Conservation (phyloP, 139 green algal species). For the Chlorella sp. region DNA sequence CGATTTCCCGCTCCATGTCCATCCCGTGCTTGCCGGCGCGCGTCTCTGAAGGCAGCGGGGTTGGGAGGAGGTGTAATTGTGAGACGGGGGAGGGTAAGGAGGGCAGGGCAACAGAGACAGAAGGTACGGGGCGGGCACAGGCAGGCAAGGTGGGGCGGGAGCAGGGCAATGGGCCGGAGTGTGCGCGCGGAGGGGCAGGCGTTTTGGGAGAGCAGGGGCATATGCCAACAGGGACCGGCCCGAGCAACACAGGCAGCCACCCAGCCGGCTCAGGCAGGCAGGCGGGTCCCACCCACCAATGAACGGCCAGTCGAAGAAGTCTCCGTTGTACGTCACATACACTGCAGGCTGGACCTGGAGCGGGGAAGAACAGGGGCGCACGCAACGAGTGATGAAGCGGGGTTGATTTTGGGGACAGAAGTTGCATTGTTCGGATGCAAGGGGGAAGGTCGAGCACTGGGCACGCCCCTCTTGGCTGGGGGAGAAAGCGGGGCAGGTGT, state of each 20-base stretch:
- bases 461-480: too few species aligned
- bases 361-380: too few species aligned
- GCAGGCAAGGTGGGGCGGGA: neutral
- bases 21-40: conserved; percentile 85
- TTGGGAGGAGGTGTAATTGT: too few species aligned
- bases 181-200: neutral
- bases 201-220: neutral
- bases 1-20: conserved; percentile 84
- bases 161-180: neutral
- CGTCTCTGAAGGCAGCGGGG: conserved; percentile 53
- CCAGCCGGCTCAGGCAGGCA: too few species aligned
- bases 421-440: too few species aligned
- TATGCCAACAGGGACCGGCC: neutral
- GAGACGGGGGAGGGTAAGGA: neutral
- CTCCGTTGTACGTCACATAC: conserved; percentile 99
- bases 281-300: conserved; percentile 64
- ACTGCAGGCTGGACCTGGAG: conserved; percentile 84
- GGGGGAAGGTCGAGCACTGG: too few species aligned
- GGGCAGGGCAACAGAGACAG: neutral
- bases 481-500: too few species aligned
- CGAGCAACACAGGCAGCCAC: neutral
- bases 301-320: conserved; percentile 99
- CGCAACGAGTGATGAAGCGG: neutral
- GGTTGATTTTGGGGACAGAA: too few species aligned
- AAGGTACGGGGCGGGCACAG: neutral